Base-by-base conservation (phyloP, 1,284 basidiomycete genomes). In the Apiotrichum akiyoshidainum region DNA sequence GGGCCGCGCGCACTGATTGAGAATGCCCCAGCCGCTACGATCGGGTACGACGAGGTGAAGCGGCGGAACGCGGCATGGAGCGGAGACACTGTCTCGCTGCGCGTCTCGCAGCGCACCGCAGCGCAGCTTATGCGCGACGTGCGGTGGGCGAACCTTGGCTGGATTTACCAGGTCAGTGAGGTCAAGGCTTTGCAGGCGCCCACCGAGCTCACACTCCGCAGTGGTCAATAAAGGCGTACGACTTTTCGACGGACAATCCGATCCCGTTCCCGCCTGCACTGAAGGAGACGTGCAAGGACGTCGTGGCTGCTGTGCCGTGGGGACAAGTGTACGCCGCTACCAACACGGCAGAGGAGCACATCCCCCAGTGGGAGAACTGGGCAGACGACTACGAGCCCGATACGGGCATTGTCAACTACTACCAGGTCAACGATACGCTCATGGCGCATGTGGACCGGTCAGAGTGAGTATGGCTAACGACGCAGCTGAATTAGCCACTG, bases 391-490 rank as follows among this genome's bases (percentile, higher is more conserved):
- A 93, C 70, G 58, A 53, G n/a, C 90, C 91, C 2, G 92, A 94
- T 72, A 91, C 92, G 13, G 92, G 92, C 2, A 94, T 96, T 48
- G 88, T 95, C 60, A 96, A 96, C 73, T 95, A 91, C 69, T 92
- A 92, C 72, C 89, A 92, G 73, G 82, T 67, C 5, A 72, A 88
- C 81, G 91, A 96, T 67, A 90, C 90, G 0, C 83, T 96, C 26
- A 95, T 95, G 87, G 92, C 85, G 0, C 92, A 96, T 70, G 90
- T 94, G 40, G 93, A 96, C 77, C 87, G 89, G 22, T 91, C 91
- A 19, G 93, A 96, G 74, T 52, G n/a, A 33, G 51, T 52, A 26
- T 17, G 26, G 26, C 14, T 16, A 49, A 59, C 69, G 63, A 51
- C 13, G 13, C 12, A 17, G 9, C 13, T 31, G 49, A 21, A 33